Percentiles rank a stretch among this genome's conserved stretches.
These are phyloP conservation scores for Capsella rubella DNA, from an alignment of 441 rosid species.

Conservation along the genomic window DNA sequence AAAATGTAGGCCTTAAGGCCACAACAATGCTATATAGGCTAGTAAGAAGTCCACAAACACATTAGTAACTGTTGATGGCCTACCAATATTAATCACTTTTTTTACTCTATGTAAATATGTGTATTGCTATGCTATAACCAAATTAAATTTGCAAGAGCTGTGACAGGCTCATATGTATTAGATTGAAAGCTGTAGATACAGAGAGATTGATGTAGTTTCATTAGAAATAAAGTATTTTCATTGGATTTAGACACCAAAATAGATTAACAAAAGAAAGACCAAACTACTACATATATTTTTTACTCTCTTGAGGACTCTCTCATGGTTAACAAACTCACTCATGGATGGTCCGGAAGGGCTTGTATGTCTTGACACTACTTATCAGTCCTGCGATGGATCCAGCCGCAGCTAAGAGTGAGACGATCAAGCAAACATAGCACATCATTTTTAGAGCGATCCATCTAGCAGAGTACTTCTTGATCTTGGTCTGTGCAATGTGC, in stretches of 20 bases:
- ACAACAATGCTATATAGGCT: background rate
- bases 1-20: background rate
- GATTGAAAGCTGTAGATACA: constrained; percentile 28
- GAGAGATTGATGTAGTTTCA: constrained; percentile 13
- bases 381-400: constrained; percentile 77
- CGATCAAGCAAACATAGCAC: constrained; percentile 58
- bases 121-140: background rate
- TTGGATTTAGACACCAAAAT: constrained; percentile 38
- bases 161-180: constrained; percentile 28
- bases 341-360: constrained; percentile 62
- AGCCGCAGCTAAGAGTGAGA: constrained; percentile 66
- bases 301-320: background rate
- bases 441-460: constrained; percentile 75
- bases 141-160: constrained; percentile 25
- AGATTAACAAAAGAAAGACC: constrained; percentile 16
- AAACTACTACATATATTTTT: constrained; percentile 1
- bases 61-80: background rate
- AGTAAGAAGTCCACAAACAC: background rate
- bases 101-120: background rate
- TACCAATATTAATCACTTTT: background rate
- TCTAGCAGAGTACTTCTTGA: constrained; percentile 58
- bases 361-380: constrained; percentile 65
- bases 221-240: constrained; percentile 20
- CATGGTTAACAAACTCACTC: constrained; percentile 31
- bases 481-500: constrained; percentile 67